Conservation (phyloP, 176 grass and related monocot genomes). For the Stipa capillata region DNA sequence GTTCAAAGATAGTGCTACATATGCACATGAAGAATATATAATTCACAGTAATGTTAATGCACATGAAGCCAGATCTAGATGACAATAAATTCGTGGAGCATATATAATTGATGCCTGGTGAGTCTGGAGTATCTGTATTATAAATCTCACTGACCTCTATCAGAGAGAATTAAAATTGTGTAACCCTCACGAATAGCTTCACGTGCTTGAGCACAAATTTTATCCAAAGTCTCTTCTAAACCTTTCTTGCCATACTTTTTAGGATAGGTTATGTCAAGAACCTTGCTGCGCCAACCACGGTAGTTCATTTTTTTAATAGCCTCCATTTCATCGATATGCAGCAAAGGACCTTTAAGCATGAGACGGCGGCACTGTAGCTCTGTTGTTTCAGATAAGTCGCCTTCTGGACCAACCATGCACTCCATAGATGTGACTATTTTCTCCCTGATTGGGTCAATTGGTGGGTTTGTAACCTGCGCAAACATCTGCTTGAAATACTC, state of each 20-base stretch:
- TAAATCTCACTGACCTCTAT: slow-evolving; percentile 61
- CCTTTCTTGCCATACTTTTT: slow-evolving; percentile 52
- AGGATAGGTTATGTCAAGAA: no score
- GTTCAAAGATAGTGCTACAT: neutral
- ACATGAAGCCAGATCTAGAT: neutral
- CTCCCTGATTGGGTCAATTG: slow-evolving; percentile 63
- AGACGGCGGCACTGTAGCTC: slow-evolving; percentile 66
- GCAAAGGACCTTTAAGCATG: slow-evolving; percentile 51
- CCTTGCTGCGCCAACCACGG: slow-evolving; percentile 70
- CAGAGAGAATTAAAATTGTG: slow-evolving; percentile 69
- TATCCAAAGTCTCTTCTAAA: slow-evolving; percentile 64
- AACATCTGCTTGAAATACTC: slow-evolving; percentile 83
- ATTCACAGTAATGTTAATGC: neutral
- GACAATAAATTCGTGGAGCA: neutral
- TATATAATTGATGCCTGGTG: neutral
- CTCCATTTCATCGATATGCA: slow-evolving; percentile 79
- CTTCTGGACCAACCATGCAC: slow-evolving; percentile 70
- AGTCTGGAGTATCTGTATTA: neutral
- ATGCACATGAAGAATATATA: neutral
- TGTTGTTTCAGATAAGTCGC: slow-evolving; percentile 76
- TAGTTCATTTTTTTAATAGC: slow-evolving; percentile 78
- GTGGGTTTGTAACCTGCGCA: slow-evolving; percentile 73
- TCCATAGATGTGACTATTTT: slow-evolving; percentile 68
- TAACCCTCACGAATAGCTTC: slow-evolving; percentile 63
- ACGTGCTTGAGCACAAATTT: slow-evolving; percentile 54